A percentile compares a stretch with the other conserved stretches of the same genome.
Conservation (phyloP, 768 basidiomycete genomes). For the Hygrophoropsis aurantiaca region DNA sequence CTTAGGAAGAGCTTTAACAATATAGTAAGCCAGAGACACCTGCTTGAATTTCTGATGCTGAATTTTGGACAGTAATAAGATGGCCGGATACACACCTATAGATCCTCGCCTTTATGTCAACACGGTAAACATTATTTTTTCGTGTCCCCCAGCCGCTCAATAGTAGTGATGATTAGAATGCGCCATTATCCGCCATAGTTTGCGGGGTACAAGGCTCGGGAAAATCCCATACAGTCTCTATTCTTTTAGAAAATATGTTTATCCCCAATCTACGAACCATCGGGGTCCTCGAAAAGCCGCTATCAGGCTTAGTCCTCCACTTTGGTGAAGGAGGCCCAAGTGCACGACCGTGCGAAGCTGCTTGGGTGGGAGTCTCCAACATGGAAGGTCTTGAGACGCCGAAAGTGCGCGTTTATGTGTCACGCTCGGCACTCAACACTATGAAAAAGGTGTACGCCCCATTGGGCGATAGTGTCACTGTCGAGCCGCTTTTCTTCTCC, state of each 20-base stretch:
- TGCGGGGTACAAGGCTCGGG: constrained; percentile 79
- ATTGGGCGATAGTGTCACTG: constrained; percentile 46
- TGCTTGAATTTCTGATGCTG: background rate
- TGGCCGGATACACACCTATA: constrained; percentile 24
- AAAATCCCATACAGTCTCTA: constrained; percentile 71
- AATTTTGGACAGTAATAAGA: constrained; percentile 29
- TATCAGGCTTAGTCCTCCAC: constrained; percentile 67
- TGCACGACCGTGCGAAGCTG: constrained; percentile 64
- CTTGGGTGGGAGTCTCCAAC: constrained; percentile 49
- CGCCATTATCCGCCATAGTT: constrained; percentile 72
- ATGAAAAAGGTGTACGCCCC: constrained; percentile 58
- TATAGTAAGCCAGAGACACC: constrained; percentile 37
- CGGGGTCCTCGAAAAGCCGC: constrained; percentile 52
- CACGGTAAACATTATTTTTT: constrained; percentile 42
- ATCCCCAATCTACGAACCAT: constrained; percentile 49
- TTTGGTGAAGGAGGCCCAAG: constrained; percentile 64
- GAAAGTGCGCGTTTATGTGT: constrained; percentile 52
- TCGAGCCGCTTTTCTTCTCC: constrained; percentile 55
- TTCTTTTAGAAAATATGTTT: constrained; percentile 69
- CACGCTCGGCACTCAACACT: constrained; percentile 57
- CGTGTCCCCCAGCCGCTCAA: constrained; percentile 1
- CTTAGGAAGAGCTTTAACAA: constrained; percentile 47
- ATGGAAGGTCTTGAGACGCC: constrained; percentile 33
- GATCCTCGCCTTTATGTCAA: constrained; percentile 67
- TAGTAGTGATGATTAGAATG: constrained; percentile 44